Conservation (phyloP, 2,329 filamentous ascomycete species). For the Simplicillium sp. region DNA sequence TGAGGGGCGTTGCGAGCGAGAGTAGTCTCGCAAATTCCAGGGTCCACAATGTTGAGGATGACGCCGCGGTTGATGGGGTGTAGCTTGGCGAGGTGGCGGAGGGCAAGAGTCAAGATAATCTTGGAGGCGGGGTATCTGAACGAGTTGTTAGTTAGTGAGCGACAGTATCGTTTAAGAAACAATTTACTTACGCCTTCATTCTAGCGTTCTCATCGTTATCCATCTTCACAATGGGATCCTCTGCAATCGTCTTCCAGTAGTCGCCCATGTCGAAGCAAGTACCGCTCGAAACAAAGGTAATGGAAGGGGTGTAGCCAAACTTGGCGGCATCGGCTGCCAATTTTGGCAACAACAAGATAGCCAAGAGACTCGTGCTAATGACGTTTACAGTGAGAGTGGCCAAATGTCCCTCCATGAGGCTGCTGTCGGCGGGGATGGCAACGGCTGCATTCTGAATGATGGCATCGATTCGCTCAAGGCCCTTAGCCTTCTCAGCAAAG, state of each 20-base stretch:
- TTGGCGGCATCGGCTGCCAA: conserved; percentile 24
- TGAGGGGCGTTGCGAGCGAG: conserved; percentile 24
- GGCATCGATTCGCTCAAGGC: conserved; percentile 29
- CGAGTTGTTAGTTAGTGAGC: conserved; percentile 17
- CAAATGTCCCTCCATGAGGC: conserved; percentile 29
- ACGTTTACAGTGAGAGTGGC: conserved; percentile 35
- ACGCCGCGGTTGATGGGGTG: conserved; percentile 11
- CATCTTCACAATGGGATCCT: not conserved
- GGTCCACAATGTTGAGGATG: conserved; percentile 27
- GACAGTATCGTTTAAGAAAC: conserved; percentile 21
- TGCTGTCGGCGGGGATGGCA: conserved; percentile 6
- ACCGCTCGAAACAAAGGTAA: conserved; percentile 30
- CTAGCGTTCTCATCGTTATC: conserved; percentile 12
- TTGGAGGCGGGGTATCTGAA: conserved; percentile 12
- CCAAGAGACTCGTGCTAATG: conserved; percentile 20
- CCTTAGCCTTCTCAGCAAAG: conserved; percentile 22
- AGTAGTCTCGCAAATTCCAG: conserved; percentile 29
- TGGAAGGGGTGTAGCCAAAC: conserved; percentile 21
- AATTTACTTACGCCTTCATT: conserved; percentile 16
- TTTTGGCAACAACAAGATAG: conserved; percentile 25
- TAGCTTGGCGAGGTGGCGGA: no score
- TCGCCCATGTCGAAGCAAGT: conserved; percentile 9
- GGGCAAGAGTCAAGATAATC: no score
- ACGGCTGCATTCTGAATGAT: conserved; percentile 30
- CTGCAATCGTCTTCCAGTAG: not conserved